A percentile compares a stretch with the other conserved stretches of the same genome.
Conservation (phyloP, 139 green algal species). For the Astrephomene gubernaculifera region DNA sequence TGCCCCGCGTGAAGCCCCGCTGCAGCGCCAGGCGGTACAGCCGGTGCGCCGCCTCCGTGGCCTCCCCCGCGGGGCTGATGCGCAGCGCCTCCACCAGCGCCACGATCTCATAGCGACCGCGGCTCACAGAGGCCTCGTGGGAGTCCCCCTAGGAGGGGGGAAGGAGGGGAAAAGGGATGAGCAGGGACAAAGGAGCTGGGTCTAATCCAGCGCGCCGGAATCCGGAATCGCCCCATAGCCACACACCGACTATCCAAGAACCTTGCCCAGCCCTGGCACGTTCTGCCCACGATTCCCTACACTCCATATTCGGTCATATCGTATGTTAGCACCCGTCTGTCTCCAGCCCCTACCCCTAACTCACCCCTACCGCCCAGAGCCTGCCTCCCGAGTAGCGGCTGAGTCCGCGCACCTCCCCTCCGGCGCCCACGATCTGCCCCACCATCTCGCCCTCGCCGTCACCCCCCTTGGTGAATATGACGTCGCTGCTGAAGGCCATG, state of each 20-base stretch:
- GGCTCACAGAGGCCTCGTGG: conserved; percentile 84
- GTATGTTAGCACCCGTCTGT: too few relatives aligned
- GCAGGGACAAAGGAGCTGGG: too few relatives aligned
- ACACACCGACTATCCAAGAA: too few relatives aligned
- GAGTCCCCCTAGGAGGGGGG: conserved; percentile 74
- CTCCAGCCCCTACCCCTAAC: not conserved
- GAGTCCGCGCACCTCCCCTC: conserved; percentile 61
- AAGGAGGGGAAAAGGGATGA: not conserved
- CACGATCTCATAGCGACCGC: conserved; percentile 82
- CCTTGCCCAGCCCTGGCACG: too few relatives aligned
- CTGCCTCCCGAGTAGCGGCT: conserved; percentile 76
- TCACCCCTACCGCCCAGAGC: conserved; percentile 78
- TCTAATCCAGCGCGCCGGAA: too few relatives aligned
- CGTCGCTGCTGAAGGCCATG: conserved; percentile 84
- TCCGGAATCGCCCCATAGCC: too few relatives aligned
- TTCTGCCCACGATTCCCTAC: too few relatives aligned
- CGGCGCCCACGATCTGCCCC: conserved; percentile 89
- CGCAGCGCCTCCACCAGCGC: conserved; percentile 86
- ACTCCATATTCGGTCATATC: too few relatives aligned
- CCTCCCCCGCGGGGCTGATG: conserved; percentile 84
- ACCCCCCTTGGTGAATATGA: conserved; percentile 90
- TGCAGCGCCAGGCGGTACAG: conserved; percentile 92
- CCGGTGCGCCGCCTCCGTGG: conserved; percentile 72
- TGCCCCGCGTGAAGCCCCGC: conserved; percentile 93
- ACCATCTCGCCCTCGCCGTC: conserved; percentile 81